Conservation (phyloP, 2,329 filamentous ascomycete genomes). For the Dactylellina sp. region DNA sequence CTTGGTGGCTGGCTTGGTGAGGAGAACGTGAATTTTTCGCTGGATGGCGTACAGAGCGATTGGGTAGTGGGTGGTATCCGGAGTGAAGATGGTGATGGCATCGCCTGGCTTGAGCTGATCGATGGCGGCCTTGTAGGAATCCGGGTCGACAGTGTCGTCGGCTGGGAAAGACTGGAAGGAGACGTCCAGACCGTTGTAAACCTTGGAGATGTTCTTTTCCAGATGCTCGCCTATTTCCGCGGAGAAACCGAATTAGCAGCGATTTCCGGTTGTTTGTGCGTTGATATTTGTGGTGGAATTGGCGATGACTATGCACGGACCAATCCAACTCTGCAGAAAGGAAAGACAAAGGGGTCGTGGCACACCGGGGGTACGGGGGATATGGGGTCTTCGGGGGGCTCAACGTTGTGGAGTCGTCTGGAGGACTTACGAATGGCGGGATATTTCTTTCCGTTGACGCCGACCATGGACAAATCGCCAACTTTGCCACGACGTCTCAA, state of each 20-base stretch:
- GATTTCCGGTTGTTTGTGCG: constrained; percentile 7
- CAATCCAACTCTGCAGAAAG: constrained; percentile 3
- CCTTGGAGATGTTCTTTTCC: constrained; percentile 84
- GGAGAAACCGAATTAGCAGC: constrained; percentile 64
- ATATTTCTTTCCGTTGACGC: constrained; percentile 88
- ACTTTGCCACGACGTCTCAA: constrained; percentile 89
- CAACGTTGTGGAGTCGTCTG: constrained; percentile 9
- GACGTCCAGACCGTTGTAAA: constrained; percentile 89
- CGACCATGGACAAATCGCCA: constrained; percentile 85
- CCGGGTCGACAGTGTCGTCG: constrained; percentile 78
- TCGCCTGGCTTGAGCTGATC: constrained; percentile 83
- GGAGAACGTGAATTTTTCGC: constrained; percentile 85
- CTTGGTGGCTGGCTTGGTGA: constrained; percentile 95
- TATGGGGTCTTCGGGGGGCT: neutral
- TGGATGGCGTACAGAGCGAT: constrained; percentile 94
- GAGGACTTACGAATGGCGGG: constrained; percentile 81
- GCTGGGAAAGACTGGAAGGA: constrained; percentile 85
- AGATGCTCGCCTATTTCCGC: constrained; percentile 75
- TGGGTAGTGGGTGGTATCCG: constrained; percentile 90
- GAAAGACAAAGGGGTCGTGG: constrained; percentile 31
- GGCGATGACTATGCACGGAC: constrained; percentile 12
- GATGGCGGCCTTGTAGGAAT: constrained; percentile 89
- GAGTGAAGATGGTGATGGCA: constrained; percentile 95
- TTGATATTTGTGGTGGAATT: constrained; percentile 32
- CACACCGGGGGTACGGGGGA: no score